Percentiles rank a stretch among this genome's conserved stretches.
Evolutionary conservation across 352 stramenopile species (phyloP).

Genomic region (Pythium phragmitis): DNA sequence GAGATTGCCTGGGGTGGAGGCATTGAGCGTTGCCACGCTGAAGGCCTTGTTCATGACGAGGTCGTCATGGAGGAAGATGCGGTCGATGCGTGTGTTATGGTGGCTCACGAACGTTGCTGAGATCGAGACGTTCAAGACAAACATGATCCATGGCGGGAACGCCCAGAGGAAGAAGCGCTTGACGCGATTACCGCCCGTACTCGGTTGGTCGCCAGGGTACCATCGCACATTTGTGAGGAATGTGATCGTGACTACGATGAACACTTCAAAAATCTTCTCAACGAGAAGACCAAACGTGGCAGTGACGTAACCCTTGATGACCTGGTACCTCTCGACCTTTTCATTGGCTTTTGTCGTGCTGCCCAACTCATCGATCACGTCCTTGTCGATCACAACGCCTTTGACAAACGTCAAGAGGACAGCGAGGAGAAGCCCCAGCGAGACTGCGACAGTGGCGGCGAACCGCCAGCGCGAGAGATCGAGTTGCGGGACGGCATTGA

Average conservation of each 20-base stretch:
- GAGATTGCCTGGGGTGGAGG: constrained; percentile 3
- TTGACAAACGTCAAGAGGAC: constrained; percentile 35
- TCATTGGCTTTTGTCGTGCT: constrained; percentile 31
- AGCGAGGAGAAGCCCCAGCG: not conserved
- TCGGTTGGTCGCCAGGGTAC: constrained; percentile 33
- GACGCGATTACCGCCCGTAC: constrained; percentile 23
- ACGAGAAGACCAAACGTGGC: constrained; percentile 32
- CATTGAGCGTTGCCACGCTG: not conserved
- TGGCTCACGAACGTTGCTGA: constrained; percentile 42
- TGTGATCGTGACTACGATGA: constrained; percentile 37
- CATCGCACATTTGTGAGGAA: constrained; percentile 39
- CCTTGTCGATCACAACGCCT: constrained; percentile 36
- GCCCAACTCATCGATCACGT: constrained; percentile 35
- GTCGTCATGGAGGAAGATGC: constrained; percentile 36
- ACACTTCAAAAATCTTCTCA: constrained; percentile 36
- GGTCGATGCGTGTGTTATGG: constrained; percentile 30
- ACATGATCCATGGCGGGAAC: constrained; percentile 41
- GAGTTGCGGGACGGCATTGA: constrained; percentile 4
- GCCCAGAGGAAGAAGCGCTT: constrained; percentile 33
- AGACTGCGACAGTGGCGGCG: not conserved
- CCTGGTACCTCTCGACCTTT: constrained; percentile 37
- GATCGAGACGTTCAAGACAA: constrained; percentile 43
- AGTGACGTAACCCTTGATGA: constrained; percentile 39
- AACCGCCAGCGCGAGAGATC: constrained; percentile 8
- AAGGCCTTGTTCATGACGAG: not conserved